Percentiles rank a stretch among this genome's conserved stretches.
These are phyloP conservation scores for Pseudocohnilembus persalinus DNA, from an alignment of 169 alveolate genomes.

Conservation along the genomic window DNA sequence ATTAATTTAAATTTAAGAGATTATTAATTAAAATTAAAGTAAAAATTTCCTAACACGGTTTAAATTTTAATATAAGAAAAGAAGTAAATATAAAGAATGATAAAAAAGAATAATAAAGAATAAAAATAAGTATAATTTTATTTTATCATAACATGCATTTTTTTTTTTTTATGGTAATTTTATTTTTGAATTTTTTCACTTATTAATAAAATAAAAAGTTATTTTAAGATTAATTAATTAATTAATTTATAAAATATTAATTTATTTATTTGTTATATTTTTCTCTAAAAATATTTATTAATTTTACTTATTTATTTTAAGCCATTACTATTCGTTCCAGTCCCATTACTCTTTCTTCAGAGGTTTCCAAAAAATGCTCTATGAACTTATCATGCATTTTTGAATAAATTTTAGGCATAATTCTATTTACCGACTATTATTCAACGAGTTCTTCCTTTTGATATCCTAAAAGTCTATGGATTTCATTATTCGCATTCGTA, in stretches of 20 bases:
- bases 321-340: conserved; percentile 28
- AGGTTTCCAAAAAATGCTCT: conserved; percentile 22
- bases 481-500: conserved; percentile 28
- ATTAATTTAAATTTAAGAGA: too few species aligned
- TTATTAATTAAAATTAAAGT: too few species aligned
- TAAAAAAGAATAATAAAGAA: too few species aligned
- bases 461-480: conserved; percentile 29
- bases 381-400: conserved; percentile 37
- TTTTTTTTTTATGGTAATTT: too few species aligned
- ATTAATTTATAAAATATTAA: not conserved
- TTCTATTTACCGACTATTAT: conserved; percentile 23
- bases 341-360: conserved; percentile 29
- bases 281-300: not conserved
- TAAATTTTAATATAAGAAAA: too few species aligned
- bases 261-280: not conserved
- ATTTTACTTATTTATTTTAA: conserved; percentile 11
- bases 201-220: too few species aligned
- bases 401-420: conserved; percentile 42
- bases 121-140: too few species aligned
- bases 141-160: too few species aligned
- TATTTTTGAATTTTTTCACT: too few species aligned
- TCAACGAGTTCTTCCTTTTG: conserved; percentile 23
- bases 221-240: too few species aligned
- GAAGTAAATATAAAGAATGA: too few species aligned
- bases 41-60: too few species aligned